These are phyloP conservation scores for Pezicula radicicola DNA, from an alignment of 2,329 filamentous ascomycete species.

Conservation along the genomic window DNA sequence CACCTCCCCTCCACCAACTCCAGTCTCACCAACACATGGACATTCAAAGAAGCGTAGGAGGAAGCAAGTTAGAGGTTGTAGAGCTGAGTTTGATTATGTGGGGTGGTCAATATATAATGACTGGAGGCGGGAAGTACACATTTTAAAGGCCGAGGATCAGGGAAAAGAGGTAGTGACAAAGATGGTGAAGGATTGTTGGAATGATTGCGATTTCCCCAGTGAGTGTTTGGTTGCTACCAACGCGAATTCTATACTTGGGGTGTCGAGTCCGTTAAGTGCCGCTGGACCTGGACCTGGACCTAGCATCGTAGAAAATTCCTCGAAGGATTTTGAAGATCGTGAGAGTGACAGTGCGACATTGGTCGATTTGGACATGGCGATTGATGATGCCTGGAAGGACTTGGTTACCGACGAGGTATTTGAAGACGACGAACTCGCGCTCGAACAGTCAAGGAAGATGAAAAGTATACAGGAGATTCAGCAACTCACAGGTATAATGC, in stretches of 20 bases:
- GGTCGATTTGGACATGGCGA: neutral
- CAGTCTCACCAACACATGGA: neutral
- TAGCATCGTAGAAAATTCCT: neutral
- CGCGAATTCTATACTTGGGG: neutral
- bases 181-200: slow-evolving; percentile 10
- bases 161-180: neutral
- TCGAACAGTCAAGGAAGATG: slow-evolving; percentile 2
- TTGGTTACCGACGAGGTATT: neutral
- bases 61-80: slow-evolving; percentile 4
- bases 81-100: slow-evolving; percentile 16
- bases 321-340: neutral
- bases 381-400: neutral
- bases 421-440: neutral
- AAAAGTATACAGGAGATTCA: slow-evolving; percentile 2
- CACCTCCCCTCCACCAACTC: neutral
- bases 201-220: slow-evolving; percentile 17
- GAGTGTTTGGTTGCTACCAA: slow-evolving; percentile 8
- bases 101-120: slow-evolving; percentile 13
- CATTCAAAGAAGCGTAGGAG: neutral
- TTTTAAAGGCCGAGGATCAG: neutral
- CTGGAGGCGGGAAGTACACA: slow-evolving; percentile 10
- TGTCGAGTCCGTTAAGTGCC: neutral
- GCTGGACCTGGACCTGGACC: neutral
- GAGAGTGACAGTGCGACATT: neutral
- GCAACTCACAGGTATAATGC: neutral